A percentile compares a stretch with the other conserved stretches of the same genome.
phyloP scores from a whole-genome alignment of 2,329 filamentous ascomycete species.

The Diaporthe sp. region DNA sequence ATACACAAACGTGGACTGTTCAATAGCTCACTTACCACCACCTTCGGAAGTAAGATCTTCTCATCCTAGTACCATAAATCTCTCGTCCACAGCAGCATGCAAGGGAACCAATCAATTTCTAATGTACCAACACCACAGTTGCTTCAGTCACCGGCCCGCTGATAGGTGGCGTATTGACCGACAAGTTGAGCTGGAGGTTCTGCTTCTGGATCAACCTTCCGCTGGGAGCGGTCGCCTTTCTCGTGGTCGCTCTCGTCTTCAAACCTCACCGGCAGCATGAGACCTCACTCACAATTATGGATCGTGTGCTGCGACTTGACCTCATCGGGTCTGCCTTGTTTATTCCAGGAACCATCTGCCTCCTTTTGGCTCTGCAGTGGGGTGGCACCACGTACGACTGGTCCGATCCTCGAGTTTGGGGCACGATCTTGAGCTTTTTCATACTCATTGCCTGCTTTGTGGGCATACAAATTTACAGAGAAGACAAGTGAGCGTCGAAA shows the following conservation, averaged over 20 bases:
- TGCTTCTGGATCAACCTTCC: neutral
- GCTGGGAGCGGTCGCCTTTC: neutral
- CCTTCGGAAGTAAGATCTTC: neutral
- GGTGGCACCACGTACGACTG: slow-evolving; percentile 65
- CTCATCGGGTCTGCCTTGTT: slow-evolving; percentile 51
- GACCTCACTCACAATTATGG: neutral
- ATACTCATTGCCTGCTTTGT: slow-evolving; percentile 60
- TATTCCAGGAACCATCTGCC: neutral
- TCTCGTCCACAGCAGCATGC: too few species aligned
- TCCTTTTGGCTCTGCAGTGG: slow-evolving; percentile 64
- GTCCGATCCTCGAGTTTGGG: slow-evolving; percentile 56
- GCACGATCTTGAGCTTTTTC: slow-evolving; percentile 54
- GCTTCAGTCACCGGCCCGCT: neutral
- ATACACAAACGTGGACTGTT: neutral
- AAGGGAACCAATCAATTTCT: neutral
- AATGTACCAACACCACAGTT: neutral
- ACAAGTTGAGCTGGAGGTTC: neutral
- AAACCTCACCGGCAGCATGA: neutral
- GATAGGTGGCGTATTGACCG: neutral
- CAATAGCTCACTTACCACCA: neutral
- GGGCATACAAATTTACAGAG: slow-evolving; percentile 57
- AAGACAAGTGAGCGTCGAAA: slow-evolving; percentile 59
- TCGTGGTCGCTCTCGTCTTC: neutral
- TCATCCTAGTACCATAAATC: neutral
- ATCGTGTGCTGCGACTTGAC: slow-evolving; percentile 54